Evolutionary conservation across 148 eudicot species (phyloP), one percentile per base, ranked within the genome.

Genomic region (Suaeda aralocaspica): DNA sequence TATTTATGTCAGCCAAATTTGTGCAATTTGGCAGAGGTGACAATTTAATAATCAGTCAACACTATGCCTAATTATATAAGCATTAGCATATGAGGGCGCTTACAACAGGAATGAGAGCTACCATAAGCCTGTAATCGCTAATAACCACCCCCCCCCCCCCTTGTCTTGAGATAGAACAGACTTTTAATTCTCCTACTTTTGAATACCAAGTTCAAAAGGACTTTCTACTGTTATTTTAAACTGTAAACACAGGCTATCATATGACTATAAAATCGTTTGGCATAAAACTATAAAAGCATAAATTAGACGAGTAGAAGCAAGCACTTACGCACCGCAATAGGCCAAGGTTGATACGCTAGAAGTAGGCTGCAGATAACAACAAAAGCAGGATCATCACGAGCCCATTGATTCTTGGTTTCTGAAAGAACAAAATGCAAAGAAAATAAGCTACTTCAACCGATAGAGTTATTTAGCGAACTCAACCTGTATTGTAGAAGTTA

Each of bases 401-500:
- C 99, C 99, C 99, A 95, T 76, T 95, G 99, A 81, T 95, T 95
- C 82, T 95, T 95, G 48, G 99, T 95, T 89, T 95, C 99, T 95
- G 96, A 79, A 69, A 65, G 68, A 73, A 66, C 56, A 39, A 61
- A 79, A 68, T 44, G 52, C 57, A 72, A 29, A 45, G 52, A 29
- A 31, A 39, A 57, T 73, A 9, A 49, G 81, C 42, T 29, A 51
- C 25, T 25, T 21, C 22, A 19, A 39, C 24, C 46, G 58, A 52
- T 49, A n/a, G 42, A 19, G 15, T 26, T 2, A 28, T 52, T 30
- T 28, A 36, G 44, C 50, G 61, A 50, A 66, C 10, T 71, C 48
- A 42, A 30, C 57, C 53, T 74, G 16, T 28, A 67, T 65, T 55
- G 9, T 31, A 39, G 58, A 50, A 51, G 18, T 19, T 22, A 6